Evolutionary conservation across 306 rosid genomes (phyloP).

Genomic region (Sicyos edulis): DNA sequence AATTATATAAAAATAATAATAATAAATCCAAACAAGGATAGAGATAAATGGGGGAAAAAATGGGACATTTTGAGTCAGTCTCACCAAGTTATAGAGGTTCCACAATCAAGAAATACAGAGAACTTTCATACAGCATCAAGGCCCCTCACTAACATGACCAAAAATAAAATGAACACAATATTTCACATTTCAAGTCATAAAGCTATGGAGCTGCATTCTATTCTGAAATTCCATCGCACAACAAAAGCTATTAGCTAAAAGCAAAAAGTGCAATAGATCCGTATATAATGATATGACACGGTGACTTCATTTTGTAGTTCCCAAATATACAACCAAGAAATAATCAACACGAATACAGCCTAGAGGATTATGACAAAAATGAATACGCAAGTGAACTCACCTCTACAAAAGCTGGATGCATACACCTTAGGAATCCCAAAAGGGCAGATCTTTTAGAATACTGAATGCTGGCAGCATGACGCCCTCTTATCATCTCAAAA

Average conservation of each 20-base stretch:
- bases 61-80: not conserved
- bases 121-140: not conserved
- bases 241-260: not conserved
- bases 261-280: slow-evolving; percentile 5
- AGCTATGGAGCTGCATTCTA: not conserved
- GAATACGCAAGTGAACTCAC: slow-evolving; percentile 31
- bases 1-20: no score
- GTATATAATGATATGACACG: not conserved
- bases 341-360: not conserved
- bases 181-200: slow-evolving; percentile 1
- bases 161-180: not conserved
- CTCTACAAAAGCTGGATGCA: slow-evolving; percentile 72
- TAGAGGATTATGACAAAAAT: not conserved
- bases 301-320: not conserved
- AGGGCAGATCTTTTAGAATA: slow-evolving; percentile 82
- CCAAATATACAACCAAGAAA: slow-evolving; percentile 2
- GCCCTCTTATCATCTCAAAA: slow-evolving; percentile 57
- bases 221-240: not conserved
- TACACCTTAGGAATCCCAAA: slow-evolving; percentile 86
- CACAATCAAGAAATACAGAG: not conserved
- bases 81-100: not conserved
- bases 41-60: not conserved
- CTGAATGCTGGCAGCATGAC: slow-evolving; percentile 71
- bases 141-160: not conserved
- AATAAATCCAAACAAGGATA: not conserved